Base-by-base conservation (phyloP, 129 eudicot species). In the Saposhnikovia divaricata region DNA sequence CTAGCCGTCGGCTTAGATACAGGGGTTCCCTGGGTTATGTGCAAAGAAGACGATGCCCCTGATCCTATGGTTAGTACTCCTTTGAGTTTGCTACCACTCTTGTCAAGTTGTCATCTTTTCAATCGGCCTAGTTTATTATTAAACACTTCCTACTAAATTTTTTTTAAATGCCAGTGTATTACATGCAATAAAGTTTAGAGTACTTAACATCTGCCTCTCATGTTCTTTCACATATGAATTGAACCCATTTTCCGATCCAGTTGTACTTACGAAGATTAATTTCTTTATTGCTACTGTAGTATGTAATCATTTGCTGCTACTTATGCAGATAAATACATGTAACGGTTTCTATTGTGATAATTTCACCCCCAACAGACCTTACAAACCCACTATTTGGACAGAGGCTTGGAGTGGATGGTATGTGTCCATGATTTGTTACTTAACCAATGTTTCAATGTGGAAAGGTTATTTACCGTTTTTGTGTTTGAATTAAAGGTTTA, bases 371-470 rank as follows among this genome's bases (percentile, higher is more conserved):
- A 95, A 95, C 79, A 86, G 80, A 81, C 91, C 91, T 55, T 90
- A 95, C 85, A 95, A 95, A 83, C 98, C 98, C 27, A 84, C 77
- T 66, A 80, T 95, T 31, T 95, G 98, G 98, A 92, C 93, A 0
- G 98, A 94, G 87, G 96, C 97, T 80, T 94, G 98, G 98, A 95
- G 87, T 40, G 98, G 98, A 83, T 95, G 98, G 98, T 92, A 84
- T 57, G 82, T 68, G 23, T 51, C 10, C 40, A 51, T 57, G 65
- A 74, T 31, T 77, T 77, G n/a, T 55, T 53, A 61, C 43, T 16
- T 4, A 6, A 28, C 25, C 6, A 77, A 38, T 19, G 1, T 14
- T 45, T 66, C 15, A 15, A 15, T 18, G 16, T 5, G 6, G 25
- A 39, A 40, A 37, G 40, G 39, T 53, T 4, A 31, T 14, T 38